Base-by-base conservation (phyloP, 2,329 filamentous ascomycete species). In the Fusarium hostae region DNA sequence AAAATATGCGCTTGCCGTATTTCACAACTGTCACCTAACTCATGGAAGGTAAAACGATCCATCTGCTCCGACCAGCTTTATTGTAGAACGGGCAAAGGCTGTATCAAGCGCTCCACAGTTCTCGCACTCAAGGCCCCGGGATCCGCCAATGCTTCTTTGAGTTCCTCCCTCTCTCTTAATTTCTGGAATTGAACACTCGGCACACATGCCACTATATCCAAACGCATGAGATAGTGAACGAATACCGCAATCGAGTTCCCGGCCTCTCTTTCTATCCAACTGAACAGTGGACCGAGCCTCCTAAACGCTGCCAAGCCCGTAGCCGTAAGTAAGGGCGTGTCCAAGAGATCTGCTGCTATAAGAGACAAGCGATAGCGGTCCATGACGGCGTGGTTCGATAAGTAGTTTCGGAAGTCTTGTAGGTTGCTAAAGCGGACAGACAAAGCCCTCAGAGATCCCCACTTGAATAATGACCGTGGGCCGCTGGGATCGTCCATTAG, bases 121-220 rank as follows among this genome's bases (percentile, higher is more conserved):
- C 41, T 44, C 4, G 10, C 5, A 44, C 10, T 26, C 11, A 20
- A 26, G 4, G 4, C 22, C 10, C 41, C 16, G 6, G 22, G 41
- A 4, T 44, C 41, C 0, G 16, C 10, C 10, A 44, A 4, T 9
- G 41, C 3, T 6, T 44, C 22, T 6, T 44, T 13, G 7, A 44
- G 4, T 20, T 44, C 11, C 11, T 26, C 16, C 0, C 7, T 26
- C 0, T 8, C 41, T 20, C 41, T 20, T 16, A 9, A 18, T 44
- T 4, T 12, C 6, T 20, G 4, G 7, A 44, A 24, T 5, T 24
- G 16, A 18, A 44, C 22, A 20, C 22, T 12, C 9, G 16, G 4
- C 7, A 44, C 18, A 1, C 15, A 18, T 0, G 4, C 15, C 3
- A 0, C 16, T 44, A 10, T 44, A 3, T n/a, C n/a, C n/a, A n/a